Conservation (phyloP, 495 filamentous ascomycete species). For the Tetracladium marchalianum region DNA sequence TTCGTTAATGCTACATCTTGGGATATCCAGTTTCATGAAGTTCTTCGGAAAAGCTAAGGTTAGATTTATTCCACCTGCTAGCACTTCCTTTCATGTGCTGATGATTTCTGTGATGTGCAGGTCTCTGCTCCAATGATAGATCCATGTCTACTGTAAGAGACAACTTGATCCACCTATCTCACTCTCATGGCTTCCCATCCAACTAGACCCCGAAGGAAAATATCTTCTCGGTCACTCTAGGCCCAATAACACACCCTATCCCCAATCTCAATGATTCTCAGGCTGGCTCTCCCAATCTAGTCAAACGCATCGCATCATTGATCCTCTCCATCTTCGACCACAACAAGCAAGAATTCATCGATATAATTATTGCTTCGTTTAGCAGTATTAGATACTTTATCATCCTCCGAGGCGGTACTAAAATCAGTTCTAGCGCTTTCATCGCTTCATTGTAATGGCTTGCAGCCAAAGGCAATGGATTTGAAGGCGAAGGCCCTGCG, state of each 20-base stretch:
- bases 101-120: no score
- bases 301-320: slow-evolving; percentile 8
- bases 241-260: slow-evolving; percentile 1
- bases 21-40: slow-evolving; percentile 11
- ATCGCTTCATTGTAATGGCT: slow-evolving; percentile 13
- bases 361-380: slow-evolving; percentile 13
- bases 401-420: slow-evolving; percentile 14
- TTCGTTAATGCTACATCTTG: slow-evolving; percentile 13
- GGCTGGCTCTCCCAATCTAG: slow-evolving; percentile 10
- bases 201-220: slow-evolving; percentile 10
- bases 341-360: slow-evolving; percentile 10
- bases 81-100: no score
- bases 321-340: slow-evolving; percentile 12
- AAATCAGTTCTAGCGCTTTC: slow-evolving; percentile 11
- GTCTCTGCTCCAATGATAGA: no score
- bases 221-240: slow-evolving; percentile 18
- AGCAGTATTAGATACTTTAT: slow-evolving; percentile 14
- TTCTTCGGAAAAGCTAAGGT: slow-evolving; percentile 8
- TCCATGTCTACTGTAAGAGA: no score
- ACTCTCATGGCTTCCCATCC: slow-evolving; percentile 15
- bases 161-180: slow-evolving; percentile 9
- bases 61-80: no score
- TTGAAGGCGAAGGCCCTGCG: slow-evolving; percentile 15
- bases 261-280: slow-evolving; percentile 2
- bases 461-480: slow-evolving; percentile 8